Evolutionary conservation across 1,284 basidiomycete genomes (phyloP), one percentile per base, ranked within the genome.

Genomic region (Ustilago lituana): DNA sequence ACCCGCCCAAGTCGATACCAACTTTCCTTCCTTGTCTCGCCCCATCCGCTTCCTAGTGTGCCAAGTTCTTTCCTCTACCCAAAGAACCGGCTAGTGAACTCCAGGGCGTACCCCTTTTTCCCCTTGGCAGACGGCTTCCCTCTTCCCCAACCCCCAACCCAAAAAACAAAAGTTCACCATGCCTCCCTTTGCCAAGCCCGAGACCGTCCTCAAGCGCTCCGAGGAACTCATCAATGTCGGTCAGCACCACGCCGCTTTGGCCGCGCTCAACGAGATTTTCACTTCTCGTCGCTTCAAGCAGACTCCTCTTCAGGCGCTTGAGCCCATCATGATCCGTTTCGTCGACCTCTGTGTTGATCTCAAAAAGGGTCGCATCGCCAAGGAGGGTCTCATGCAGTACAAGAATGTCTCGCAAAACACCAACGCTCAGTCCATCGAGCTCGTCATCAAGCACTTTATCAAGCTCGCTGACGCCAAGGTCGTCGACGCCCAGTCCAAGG

Each of bases 271-370:
- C 10, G 92, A 94, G 83, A 92, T 95, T 88, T 94, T 95, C 84
- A 87, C 89, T 35, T 91, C 91, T 39, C 97, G 98, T 85, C 89
- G 92, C 57, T 98, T 98, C 86, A 89, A 94, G 76, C 90, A 91
- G 60, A 96, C 94, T 0, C 92, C 94, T 1, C 86, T 98, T 33
- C 85, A 89, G 5, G 89, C 91, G 9, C 88, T 98, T 53, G 95
- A 98, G 83, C 96, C 96, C 62, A 97, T 98, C 84, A 91, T 98
- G 87, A 84, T 93, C 70, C 89, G 92, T 46, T 87, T 87, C 82
- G 80, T 98, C 85, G 93, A 97, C 82, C 90, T 99, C 61, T 98
- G 94, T 82, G 94, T 98, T 62, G 91, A 93, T 60, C 89, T 97
- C 86, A 89, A 94, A 73, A 94, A 95, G 83, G 94, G 94, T 3